Evolutionary conservation across 1,284 basidiomycete species (phyloP), one percentile per base, ranked within the genome.

Genomic region (Papiliotrema laurentii): DNA sequence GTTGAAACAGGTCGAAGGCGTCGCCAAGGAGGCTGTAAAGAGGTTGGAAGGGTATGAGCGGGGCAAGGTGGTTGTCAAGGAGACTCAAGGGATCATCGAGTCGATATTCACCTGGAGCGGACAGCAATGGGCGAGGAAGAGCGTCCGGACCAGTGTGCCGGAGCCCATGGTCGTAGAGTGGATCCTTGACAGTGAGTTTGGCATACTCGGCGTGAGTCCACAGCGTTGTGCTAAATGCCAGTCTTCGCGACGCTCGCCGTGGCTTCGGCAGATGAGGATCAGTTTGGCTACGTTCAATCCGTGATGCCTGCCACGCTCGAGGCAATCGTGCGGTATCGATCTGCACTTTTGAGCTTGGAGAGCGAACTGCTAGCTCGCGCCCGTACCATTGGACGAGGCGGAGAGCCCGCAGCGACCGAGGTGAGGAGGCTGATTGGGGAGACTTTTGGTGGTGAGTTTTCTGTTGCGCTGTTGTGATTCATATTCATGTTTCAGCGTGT

Each of bases 181-280:
- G 26, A 54, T 66, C 22, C 58, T 72, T 21, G 66, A 70, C 36
- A 61, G 69, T 71, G 54, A 63, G 66, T 63, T 35, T 3, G 22
- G 7, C 41, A 28, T 11, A 11, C 13, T 18, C n/a, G n/a, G n/a
- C n/a, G n/a, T n/a, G n/a, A n/a, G n/a, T n/a, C n/a, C n/a, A n/a
- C n/a, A n/a, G n/a, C n/a, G n/a, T n/a, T n/a, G n/a, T n/a, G 34
- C 43, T 45, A 30, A 35, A 11, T 13, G 5, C 19, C 51, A 71
- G 67, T 66, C 27, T 50, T 71, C 22, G 55, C 61, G 1, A 58
- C 54, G 2, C 50, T 70, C 3, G 37, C 56, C 5, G 54, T 66
- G n/a, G 65, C 66, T 1, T 69, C 69, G 0, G 53, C 61, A 6
- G 59, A 66, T 35, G 68, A 72, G 41, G 70, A 72, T 50, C 62